A percentile compares a stretch with the other conserved stretches of the same genome.
Conservation (phyloP, 208 protist genomes). For the Herpetomonas tarakana region DNA sequence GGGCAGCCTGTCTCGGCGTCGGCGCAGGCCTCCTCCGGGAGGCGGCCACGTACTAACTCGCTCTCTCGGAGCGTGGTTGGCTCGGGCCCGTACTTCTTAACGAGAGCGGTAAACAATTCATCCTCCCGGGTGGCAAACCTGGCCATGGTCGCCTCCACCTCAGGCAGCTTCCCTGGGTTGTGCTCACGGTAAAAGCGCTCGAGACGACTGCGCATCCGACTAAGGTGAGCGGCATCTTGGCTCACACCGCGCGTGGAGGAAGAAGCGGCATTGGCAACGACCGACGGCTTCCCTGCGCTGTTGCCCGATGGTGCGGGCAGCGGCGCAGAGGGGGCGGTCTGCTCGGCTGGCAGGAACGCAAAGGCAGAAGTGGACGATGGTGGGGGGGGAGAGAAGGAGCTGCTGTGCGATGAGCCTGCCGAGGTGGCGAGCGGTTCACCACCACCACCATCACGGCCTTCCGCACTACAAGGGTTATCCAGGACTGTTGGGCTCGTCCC, state of each 20-base stretch:
- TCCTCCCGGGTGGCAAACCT: constrained; percentile 28
- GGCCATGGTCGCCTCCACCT: constrained; percentile 32
- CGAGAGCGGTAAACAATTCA: constrained; percentile 41
- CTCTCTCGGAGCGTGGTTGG: constrained; percentile 9
- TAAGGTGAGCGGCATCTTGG: neutral
- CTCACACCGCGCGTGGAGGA: too few species aligned
- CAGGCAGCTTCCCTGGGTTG: constrained; percentile 31
- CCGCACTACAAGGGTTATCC: too few species aligned
- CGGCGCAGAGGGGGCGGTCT: too few species aligned
- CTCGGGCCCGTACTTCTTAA: constrained; percentile 38
- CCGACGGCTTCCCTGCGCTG: too few species aligned
- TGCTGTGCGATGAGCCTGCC: too few species aligned
- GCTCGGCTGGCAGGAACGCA: neutral
- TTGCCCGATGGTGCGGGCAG: too few species aligned
- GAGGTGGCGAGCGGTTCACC: too few species aligned
- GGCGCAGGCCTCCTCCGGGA: too few species aligned
- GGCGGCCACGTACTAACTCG: too few species aligned
- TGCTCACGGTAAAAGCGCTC: constrained; percentile 44
- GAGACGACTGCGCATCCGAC: constrained; percentile 20
- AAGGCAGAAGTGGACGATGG: neutral
- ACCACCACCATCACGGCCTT: too few species aligned
- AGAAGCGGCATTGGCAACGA: too few species aligned
- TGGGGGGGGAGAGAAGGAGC: neutral
- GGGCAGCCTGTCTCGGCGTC: constrained; percentile 6
- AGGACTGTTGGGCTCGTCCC: too few species aligned